phyloP scores from a whole-genome alignment of 129 eudicot species.

The Escallonia rubra region DNA sequence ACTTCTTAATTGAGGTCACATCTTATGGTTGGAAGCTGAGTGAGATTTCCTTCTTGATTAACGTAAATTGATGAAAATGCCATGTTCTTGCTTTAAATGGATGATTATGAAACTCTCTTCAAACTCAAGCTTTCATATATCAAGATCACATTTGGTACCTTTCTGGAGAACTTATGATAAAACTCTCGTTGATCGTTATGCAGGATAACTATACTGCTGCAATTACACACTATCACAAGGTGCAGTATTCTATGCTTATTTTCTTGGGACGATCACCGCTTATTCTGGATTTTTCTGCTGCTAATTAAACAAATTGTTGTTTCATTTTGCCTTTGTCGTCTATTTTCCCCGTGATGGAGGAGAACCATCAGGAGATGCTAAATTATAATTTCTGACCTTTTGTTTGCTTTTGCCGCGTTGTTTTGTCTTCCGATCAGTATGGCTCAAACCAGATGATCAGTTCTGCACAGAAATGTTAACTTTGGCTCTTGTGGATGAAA shows the following conservation, averaged over 20 bases:
- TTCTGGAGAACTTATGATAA: neutral
- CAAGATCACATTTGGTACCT: neutral
- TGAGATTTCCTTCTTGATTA: too few relatives aligned
- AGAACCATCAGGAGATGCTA: neutral
- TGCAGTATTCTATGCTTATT: constrained; percentile 7
- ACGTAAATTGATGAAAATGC: neutral
- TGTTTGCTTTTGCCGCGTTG: neutral
- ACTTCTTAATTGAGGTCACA: too few relatives aligned
- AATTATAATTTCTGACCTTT: neutral
- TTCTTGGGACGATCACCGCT: too few relatives aligned
- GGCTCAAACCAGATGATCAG: constrained; percentile 86
- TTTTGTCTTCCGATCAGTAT: constrained; percentile 33
- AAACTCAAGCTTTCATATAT: neutral
- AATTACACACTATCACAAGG: constrained; percentile 82
- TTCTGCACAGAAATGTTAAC: constrained; percentile 95
- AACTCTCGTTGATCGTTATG: neutral
- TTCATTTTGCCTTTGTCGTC: too few relatives aligned
- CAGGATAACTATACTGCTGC: constrained; percentile 86
- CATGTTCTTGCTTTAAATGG: neutral
- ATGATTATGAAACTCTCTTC: neutral
- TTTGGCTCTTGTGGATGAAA: constrained; percentile 74
- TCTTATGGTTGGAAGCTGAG: too few relatives aligned
- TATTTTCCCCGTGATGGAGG: neutral
- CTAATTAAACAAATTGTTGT: too few relatives aligned
- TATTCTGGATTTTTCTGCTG: too few relatives aligned